A percentile compares a stretch with the other conserved stretches of the same genome.
Evolutionary conservation across 1,139 yeast species (phyloP).

Genomic region (Pichiaceae sp.): DNA sequence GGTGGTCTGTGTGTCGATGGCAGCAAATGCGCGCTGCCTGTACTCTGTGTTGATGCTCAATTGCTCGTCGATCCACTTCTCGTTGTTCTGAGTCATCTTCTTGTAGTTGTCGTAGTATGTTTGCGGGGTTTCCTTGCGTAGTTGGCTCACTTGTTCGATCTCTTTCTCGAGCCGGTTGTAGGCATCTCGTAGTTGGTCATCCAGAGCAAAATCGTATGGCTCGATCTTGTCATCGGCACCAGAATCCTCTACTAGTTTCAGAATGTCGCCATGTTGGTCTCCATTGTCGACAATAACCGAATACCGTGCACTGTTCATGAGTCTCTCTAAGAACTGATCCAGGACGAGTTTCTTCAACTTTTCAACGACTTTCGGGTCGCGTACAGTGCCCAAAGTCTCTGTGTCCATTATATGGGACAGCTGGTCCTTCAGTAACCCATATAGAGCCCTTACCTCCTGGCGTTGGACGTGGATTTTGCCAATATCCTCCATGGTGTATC

Average conservation of each 20-base stretch:
- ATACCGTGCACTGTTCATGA: conserved; percentile 44
- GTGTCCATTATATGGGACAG: conserved; percentile 32
- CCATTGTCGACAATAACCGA: conserved; percentile 33
- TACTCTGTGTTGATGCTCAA: conserved; percentile 2
- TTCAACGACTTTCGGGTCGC: not conserved
- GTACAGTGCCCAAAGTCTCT: not conserved
- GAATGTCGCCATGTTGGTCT: conserved; percentile 4
- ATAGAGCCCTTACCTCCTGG: conserved; percentile 42
- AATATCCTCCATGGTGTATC: not conserved
- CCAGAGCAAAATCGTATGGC: conserved; percentile 54
- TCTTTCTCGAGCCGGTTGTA: conserved; percentile 51
- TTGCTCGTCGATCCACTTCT: conserved; percentile 10
- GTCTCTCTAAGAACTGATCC: conserved; percentile 35
- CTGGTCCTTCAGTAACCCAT: conserved; percentile 31
- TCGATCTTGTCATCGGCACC: conserved; percentile 31
- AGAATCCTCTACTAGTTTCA: conserved; percentile 10
- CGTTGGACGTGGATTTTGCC: conserved; percentile 32
- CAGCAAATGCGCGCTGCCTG: conserved; percentile 1
- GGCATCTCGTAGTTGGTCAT: conserved; percentile 42
- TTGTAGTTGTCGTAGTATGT: conserved; percentile 22
- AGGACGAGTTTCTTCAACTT: conserved; percentile 16
- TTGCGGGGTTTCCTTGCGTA: conserved; percentile 46
- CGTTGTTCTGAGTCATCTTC: conserved; percentile 14
- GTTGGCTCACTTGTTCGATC: conserved; percentile 41
- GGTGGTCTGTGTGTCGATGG: not conserved